Evolutionary conservation across 2,329 filamentous ascomycete genomes (phyloP), one percentile per base, ranked within the genome.

Genomic region (Neurospora crassa): DNA sequence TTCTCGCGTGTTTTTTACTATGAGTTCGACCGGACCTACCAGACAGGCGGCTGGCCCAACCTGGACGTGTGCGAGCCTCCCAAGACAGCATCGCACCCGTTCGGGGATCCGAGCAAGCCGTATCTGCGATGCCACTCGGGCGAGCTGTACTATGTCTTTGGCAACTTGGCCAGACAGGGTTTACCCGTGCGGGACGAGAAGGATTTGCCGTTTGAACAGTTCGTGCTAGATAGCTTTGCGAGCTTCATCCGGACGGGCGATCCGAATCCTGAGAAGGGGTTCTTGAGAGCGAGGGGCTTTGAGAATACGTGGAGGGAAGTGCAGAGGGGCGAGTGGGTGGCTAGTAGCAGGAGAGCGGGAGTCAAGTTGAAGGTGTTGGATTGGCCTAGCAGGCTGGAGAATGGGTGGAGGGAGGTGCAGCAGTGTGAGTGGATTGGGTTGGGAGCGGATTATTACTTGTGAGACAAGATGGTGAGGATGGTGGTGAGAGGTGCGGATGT

Each of bases 121-220:
- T 83, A 89, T 77, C 85, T 87, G 76, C 83, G 84, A 40, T 86
- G 88, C 72, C 87, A 89, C 75, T 88, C 86, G 18, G 84, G 86
- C 0, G 87, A 89, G 77, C 75, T 86, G 67, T 83, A 82, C 72
- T 87, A 84, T 78, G 79, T 87, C 0, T 88, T 88, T 75, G 86
- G 86, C 2, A 88, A 84, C 71, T 71, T 87, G 40, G 77, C 78
- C 0, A 78, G 82, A 4, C 78, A 82, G 71, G 80, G 79, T 1
- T 75, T 81, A 7, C 81, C 82, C 0, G 78, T 85, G 70, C 81
- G 87, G 10, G 86, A 89, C 71, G 80, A 79, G 0, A 72, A 74
- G n/a, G 81, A 83, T 71, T 69, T 80, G 37, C 76, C 77, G 10
- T 82, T 82, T 70, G 74, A 78, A 76, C 80, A 79, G 72, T 76